Conservation (phyloP, 306 rosid genomes). For the Cucumis cinereus region DNA sequence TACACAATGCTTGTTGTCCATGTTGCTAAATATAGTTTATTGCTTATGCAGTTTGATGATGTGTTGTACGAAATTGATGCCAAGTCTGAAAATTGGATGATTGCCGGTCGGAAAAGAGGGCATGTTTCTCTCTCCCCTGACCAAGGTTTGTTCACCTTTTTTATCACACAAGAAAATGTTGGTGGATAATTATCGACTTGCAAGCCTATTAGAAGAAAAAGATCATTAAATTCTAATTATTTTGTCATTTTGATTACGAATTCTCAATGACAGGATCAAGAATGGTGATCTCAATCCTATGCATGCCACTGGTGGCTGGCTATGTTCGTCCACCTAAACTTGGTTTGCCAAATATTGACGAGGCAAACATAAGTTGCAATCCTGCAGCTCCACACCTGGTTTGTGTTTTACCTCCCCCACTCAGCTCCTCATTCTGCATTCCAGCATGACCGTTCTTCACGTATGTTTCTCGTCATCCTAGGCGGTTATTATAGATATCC, state of each 20-base stretch:
- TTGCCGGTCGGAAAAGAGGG: conserved; percentile 98
- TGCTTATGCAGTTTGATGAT: conserved; percentile 47
- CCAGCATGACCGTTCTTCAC: conserved; percentile 44
- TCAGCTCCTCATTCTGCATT: conserved; percentile 86
- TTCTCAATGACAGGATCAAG: conserved; percentile 54
- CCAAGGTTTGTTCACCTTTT: conserved; percentile 42
- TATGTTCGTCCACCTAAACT: conserved; percentile 87
- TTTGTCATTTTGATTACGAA: conserved; percentile 9
- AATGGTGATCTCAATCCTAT: conserved; percentile 64
- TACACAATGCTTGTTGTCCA: not conserved
- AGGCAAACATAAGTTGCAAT: conserved; percentile 67
- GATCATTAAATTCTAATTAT: not conserved
- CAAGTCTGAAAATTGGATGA: conserved; percentile 85
- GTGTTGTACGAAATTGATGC: conserved; percentile 79
- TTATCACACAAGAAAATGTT: not conserved
- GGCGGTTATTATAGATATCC: conserved; percentile 8
- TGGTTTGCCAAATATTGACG: conserved; percentile 69
- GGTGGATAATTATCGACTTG: not conserved
- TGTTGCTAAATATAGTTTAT: not conserved
- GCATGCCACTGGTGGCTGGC: conserved; percentile 89
- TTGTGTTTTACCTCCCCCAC: conserved; percentile 84
- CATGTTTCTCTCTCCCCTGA: conserved; percentile 54
- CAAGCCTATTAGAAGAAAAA: not conserved
- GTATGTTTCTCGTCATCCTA: not conserved
- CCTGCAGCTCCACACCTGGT: conserved; percentile 94